phyloP scores from a whole-genome alignment of 345 rosid species.

The Salix koriyanagi region DNA sequence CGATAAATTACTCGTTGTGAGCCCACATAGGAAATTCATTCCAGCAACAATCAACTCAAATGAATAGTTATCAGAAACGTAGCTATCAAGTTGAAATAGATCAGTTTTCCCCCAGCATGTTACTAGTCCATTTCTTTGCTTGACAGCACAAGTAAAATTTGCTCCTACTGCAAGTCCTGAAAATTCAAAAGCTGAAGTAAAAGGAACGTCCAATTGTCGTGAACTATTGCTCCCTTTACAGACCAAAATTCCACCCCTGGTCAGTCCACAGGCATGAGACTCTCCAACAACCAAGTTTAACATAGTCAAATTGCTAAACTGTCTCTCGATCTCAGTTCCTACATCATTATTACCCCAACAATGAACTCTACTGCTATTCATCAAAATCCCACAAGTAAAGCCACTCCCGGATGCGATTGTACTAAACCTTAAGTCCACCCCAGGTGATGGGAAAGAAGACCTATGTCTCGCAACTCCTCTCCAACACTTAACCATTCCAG shows the following conservation, averaged over 20 bases:
- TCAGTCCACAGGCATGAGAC: conserved; percentile 54
- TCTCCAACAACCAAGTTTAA: conserved; percentile 39
- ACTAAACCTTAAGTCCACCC: conserved; percentile 23
- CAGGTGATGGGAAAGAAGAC: conserved; percentile 36
- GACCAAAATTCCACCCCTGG: conserved; percentile 28
- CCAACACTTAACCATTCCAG: conserved; percentile 49
- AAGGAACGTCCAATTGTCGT: conserved; percentile 40
- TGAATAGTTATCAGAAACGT: conserved; percentile 17
- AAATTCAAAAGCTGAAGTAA: conserved; percentile 40
- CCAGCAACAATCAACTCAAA: conserved; percentile 52
- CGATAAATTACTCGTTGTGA: conserved; percentile 43
- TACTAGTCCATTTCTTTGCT: conserved; percentile 36
- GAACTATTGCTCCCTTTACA: conserved; percentile 43
- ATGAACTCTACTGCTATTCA: conserved; percentile 26
- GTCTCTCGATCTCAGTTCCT: conserved; percentile 34
- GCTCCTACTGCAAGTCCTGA: conserved; percentile 38
- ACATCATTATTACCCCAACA: conserved; percentile 45
- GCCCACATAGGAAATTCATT: conserved; percentile 44
- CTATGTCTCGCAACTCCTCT: conserved; percentile 31
- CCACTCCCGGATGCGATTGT: conserved; percentile 51
- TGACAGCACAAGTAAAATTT: conserved; percentile 41
- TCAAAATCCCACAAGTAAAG: conserved; percentile 50
- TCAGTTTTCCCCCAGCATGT: conserved; percentile 50
- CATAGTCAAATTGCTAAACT: conserved; percentile 41
- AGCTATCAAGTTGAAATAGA: conserved; percentile 9